Evolutionary conservation across 2,329 filamentous ascomycete genomes (phyloP).

Genomic region (Ophiocordyceps sinensis): DNA sequence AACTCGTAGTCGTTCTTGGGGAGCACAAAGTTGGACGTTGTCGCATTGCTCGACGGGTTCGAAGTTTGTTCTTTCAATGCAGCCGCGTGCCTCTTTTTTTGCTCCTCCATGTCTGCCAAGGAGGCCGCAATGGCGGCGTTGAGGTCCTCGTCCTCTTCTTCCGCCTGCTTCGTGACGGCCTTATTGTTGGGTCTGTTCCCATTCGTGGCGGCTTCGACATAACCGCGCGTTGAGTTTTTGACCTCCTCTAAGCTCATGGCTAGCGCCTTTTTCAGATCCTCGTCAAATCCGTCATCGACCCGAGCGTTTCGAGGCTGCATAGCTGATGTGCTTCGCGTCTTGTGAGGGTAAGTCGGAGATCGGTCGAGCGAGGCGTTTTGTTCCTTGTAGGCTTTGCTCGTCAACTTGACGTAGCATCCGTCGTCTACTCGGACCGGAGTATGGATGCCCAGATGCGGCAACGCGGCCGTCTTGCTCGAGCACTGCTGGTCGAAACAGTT

Average conservation of each 20-base stretch:
- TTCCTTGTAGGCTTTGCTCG: constrained; percentile 43
- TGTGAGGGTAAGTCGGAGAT: constrained; percentile 38
- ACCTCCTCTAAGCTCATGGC: constrained; percentile 97
- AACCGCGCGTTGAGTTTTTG: constrained; percentile 59
- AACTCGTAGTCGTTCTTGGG: constrained; percentile 92
- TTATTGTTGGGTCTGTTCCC: constrained; percentile 22
- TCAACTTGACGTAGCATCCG: constrained; percentile 83
- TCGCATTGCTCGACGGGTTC: constrained; percentile 17
- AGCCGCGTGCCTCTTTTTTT: constrained; percentile 81
- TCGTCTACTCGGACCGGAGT: constrained; percentile 90
- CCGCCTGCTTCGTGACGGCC: constrained; percentile 32
- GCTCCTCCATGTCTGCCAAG: constrained; percentile 91
- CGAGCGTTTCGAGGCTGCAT: constrained; percentile 89
- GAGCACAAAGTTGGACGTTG: constrained; percentile 36
- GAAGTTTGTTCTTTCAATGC: constrained; percentile 67
- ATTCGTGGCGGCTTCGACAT: constrained; percentile 43
- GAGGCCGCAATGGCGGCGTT: constrained; percentile 94
- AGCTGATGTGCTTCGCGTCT: constrained; percentile 47
- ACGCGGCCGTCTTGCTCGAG: constrained; percentile 72
- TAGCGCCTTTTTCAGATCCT: constrained; percentile 82
- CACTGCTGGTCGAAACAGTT: constrained; percentile 96
- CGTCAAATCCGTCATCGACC: constrained; percentile 83
- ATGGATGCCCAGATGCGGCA: constrained; percentile 86
- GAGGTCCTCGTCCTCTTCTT: constrained; percentile 85
- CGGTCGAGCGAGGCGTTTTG: constrained; percentile 30